Conservation (phyloP, 805 yeast genomes). For the Blastobotrys peoriensis region DNA sequence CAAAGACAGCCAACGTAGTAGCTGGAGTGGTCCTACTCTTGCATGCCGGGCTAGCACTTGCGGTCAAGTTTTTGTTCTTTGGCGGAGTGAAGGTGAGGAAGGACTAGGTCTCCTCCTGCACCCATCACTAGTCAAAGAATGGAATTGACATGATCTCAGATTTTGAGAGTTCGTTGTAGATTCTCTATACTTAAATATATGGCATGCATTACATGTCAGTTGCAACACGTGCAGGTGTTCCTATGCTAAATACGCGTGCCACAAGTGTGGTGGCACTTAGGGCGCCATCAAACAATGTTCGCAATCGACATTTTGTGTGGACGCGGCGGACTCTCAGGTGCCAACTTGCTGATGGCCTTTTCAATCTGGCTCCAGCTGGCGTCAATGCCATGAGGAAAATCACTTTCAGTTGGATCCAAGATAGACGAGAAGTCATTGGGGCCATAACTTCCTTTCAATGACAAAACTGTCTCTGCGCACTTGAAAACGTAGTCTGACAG, state of each 20-base stretch:
- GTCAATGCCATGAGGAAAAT: background rate
- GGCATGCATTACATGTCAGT: too few species aligned
- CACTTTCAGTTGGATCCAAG: background rate
- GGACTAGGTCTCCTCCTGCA: too few species aligned
- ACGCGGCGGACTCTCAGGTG: conserved; percentile 8
- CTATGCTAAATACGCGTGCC: too few species aligned
- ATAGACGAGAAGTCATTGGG: background rate
- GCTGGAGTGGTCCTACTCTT: conserved; percentile 39
- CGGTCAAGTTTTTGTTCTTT: conserved; percentile 63
- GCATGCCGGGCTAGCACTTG: conserved; percentile 55
- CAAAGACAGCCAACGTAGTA: conserved; percentile 31
- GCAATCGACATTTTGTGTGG: conserved; percentile 13
- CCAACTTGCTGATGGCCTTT: background rate
- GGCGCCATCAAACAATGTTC: conserved; percentile 7
- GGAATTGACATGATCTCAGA: too few species aligned
- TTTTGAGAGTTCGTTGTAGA: too few species aligned
- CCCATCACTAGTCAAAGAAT: too few species aligned
- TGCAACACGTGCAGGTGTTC: too few species aligned
- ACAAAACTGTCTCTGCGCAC: background rate
- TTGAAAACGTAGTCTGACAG: background rate
- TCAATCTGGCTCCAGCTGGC: background rate
- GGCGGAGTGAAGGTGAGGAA: conserved; percentile 29
- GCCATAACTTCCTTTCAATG: background rate
- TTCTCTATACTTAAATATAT: too few species aligned
- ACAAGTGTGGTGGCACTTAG: too few species aligned